Percentiles rank a stretch among this genome's conserved stretches.
These are phyloP conservation scores for Trichophaea hybrida DNA, from an alignment of 2,329 filamentous ascomycete genomes.

Conservation along the genomic window DNA sequence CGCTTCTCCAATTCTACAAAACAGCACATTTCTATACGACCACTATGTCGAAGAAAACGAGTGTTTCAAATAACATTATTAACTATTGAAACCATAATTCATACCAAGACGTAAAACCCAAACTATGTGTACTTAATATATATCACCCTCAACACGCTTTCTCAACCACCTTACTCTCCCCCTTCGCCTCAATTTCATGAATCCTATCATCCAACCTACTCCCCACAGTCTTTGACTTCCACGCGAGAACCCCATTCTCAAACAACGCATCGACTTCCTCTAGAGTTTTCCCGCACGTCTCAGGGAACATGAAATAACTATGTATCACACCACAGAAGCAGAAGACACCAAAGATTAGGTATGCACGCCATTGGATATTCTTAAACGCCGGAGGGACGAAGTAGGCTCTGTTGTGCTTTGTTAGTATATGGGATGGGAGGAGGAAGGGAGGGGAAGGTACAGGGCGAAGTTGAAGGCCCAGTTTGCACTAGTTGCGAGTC, in stretches of 20 bases:
- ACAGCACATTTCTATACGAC: no score
- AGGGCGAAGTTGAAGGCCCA: constrained; percentile 41
- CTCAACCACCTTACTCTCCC: constrained; percentile 1
- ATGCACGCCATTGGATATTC: constrained; percentile 39
- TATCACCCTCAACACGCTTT: background rate
- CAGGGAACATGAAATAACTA: constrained; percentile 43
- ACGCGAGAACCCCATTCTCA: constrained; percentile 31
- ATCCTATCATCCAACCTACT: constrained; percentile 15
- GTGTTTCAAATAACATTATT: no score
- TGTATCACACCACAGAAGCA: constrained; percentile 39
- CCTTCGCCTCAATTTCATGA: constrained; percentile 7
- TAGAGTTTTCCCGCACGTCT: constrained; percentile 40
- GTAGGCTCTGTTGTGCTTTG: constrained; percentile 28
- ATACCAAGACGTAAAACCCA: no score
- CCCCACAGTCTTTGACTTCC: constrained; percentile 30
- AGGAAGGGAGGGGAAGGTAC: no score
- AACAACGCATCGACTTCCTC: constrained; percentile 42
- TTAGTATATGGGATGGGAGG: no score
- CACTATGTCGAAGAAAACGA: no score
- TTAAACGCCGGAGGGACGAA: constrained; percentile 37
- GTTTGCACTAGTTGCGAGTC: constrained; percentile 36
- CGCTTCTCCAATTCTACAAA: no score
- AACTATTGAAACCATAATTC: no score
- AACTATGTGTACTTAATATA: no score
- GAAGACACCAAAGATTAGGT: constrained; percentile 40